These are phyloP conservation scores for Calonectria pauciramosa DNA, from an alignment of 2,329 filamentous ascomycete genomes.

Conservation along the genomic window DNA sequence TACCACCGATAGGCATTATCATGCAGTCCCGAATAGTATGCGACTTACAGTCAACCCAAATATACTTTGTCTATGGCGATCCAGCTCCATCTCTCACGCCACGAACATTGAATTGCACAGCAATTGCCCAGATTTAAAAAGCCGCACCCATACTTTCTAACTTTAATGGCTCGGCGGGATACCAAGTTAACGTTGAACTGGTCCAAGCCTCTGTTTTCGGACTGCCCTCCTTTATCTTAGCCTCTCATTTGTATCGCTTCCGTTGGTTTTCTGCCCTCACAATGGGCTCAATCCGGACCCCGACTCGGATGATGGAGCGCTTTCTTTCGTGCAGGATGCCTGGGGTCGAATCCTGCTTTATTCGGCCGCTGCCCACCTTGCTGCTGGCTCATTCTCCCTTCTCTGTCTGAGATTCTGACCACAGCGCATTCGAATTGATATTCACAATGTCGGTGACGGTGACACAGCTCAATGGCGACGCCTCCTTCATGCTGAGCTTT, in stretches of 20 bases:
- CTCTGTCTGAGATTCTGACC: neutral
- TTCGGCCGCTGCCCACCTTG: neutral
- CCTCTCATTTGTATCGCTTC: neutral
- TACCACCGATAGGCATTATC: neutral
- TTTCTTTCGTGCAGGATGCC: neutral
- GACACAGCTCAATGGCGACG: conserved; percentile 74
- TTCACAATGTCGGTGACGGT: conserved; percentile 71
- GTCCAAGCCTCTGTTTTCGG: conserved; percentile 14
- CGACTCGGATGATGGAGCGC: neutral
- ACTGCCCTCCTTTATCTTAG: conserved; percentile 1
- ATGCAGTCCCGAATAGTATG: neutral
- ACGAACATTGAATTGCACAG: neutral
- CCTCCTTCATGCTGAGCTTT: conserved; percentile 76
- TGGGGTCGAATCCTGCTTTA: neutral
- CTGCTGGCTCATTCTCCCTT: neutral
- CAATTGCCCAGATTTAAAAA: conserved; percentile 2
- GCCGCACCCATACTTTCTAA: conserved; percentile 6
- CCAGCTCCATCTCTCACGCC: neutral
- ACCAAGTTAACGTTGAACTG: conserved; percentile 3
- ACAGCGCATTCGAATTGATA: neutral
- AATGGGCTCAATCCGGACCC: neutral
- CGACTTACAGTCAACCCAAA: conserved; percentile 2
- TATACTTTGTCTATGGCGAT: conserved; percentile 7
- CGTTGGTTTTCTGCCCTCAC: neutral
- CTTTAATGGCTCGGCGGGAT: conserved; percentile 7